Percentiles rank a stretch among this genome's conserved stretches.
Evolutionary conservation across 352 stramenopile species (phyloP).

Genomic region (Phytophthora megakarya): DNA sequence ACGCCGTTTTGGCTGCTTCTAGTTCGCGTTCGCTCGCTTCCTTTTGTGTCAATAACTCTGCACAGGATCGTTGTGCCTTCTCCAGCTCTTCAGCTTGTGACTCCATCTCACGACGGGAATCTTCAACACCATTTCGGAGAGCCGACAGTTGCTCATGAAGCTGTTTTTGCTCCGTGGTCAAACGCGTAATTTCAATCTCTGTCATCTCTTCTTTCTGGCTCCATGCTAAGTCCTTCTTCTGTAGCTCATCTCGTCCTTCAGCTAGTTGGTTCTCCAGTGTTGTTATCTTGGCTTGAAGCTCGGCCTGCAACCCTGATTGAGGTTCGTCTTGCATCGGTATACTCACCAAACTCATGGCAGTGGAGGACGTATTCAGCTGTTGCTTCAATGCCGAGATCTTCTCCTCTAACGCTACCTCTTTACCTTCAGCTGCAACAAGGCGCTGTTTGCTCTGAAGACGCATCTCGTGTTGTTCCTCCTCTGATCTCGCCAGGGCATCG

Average conservation of each 20-base stretch:
- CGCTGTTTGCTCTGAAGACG: conserved; percentile 64
- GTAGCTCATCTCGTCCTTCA: conserved; percentile 30
- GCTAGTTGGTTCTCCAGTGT: conserved; percentile 41
- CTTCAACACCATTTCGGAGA: conserved; percentile 17
- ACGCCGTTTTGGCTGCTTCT: conserved; percentile 29
- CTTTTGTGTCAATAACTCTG: conserved; percentile 36
- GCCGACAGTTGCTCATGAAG: conserved; percentile 23
- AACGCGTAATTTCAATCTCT: conserved; percentile 23
- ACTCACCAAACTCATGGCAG: conserved; percentile 15
- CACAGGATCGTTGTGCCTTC: conserved; percentile 24
- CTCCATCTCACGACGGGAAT: conserved; percentile 11
- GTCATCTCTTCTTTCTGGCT: conserved; percentile 31
- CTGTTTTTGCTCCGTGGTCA: conserved; percentile 24
- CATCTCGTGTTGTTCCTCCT: conserved; percentile 66
- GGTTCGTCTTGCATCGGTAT: conserved; percentile 16
- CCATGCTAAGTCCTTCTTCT: conserved; percentile 36
- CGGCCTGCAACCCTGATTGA: conserved; percentile 25
- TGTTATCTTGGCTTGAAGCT: conserved; percentile 36
- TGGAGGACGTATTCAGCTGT: conserved; percentile 31
- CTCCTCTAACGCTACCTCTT: conserved; percentile 46
- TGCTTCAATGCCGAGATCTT: conserved; percentile 43
- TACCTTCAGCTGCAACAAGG: conserved; percentile 45
- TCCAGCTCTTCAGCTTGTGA: conserved; percentile 25
- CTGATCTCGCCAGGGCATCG: conserved; percentile 37
- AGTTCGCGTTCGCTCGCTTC: conserved; percentile 37